phyloP scores from a whole-genome alignment of 805 yeast genomes.

The Candida tammaniensis region DNA sequence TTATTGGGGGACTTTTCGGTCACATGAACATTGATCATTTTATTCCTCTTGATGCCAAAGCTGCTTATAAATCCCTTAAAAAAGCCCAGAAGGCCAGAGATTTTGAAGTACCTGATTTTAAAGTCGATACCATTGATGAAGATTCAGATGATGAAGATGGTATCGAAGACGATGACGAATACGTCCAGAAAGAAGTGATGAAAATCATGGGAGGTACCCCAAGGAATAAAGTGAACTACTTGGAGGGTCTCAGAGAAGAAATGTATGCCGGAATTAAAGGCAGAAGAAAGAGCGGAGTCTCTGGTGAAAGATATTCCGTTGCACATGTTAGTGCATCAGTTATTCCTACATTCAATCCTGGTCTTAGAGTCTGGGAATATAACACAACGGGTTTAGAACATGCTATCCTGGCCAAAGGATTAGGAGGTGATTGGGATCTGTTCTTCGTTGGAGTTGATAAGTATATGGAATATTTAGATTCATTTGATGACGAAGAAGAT shows the following conservation, averaged over 20 bases:
- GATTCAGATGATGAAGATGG: constrained; percentile 24
- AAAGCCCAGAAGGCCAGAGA: constrained; percentile 14
- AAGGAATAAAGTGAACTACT: constrained; percentile 59
- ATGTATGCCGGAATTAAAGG: constrained; percentile 51
- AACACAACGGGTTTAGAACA: constrained; percentile 58
- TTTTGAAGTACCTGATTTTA: constrained; percentile 9
- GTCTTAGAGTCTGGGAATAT: constrained; percentile 83
- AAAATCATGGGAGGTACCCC: constrained; percentile 54
- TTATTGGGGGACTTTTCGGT: constrained; percentile 80
- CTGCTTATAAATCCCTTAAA: constrained; percentile 56
- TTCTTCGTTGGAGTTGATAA: constrained; percentile 52
- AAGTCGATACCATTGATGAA: constrained; percentile 11
- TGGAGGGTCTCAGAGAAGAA: constrained; percentile 53
- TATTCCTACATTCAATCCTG: constrained; percentile 83
- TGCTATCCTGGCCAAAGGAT: too few relatives aligned
- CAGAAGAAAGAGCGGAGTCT: constrained; percentile 37
- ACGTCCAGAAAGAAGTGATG: constrained; percentile 12
- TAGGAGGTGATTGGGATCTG: constrained; percentile 63
- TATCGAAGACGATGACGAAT: constrained; percentile 17
- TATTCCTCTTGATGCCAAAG: constrained; percentile 67
- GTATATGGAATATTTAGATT: constrained; percentile 25
- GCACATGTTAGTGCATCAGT: constrained; percentile 71
- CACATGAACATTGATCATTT: constrained; percentile 91
- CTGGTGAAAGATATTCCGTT: constrained; percentile 61
- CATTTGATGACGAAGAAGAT: constrained; percentile 22